Percentiles rank a stretch among this genome's conserved stretches.
Conservation (phyloP, 2,329 filamentous ascomycete genomes). For the Colletotrichum somersetense region DNA sequence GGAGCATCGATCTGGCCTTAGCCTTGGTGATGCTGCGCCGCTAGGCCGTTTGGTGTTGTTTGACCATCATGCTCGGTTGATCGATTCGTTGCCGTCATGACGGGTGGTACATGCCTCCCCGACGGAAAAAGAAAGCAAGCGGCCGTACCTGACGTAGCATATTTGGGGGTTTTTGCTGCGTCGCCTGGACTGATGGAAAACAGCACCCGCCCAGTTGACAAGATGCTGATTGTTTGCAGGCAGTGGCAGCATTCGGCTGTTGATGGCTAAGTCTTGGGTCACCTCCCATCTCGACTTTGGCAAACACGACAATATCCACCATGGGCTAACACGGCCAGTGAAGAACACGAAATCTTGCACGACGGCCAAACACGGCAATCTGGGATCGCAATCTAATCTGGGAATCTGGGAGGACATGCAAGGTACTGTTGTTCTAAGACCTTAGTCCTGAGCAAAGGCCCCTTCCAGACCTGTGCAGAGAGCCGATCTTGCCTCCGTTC, state of each 20-base stretch:
- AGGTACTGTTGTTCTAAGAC: background rate
- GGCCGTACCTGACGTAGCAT: background rate
- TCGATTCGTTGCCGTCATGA: constrained; percentile 11
- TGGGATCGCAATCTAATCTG: constrained; percentile 30
- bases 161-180: background rate
- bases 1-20: background rate
- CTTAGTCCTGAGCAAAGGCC: constrained; percentile 9
- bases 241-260: background rate
- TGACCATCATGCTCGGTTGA: background rate
- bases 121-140: constrained; percentile 19
- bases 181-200: background rate
- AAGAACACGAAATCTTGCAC: background rate
- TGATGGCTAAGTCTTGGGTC: background rate
- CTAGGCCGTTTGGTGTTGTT: background rate
- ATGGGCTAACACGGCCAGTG: background rate
- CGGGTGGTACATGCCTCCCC: background rate
- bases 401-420: constrained; percentile 23
- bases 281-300: background rate
- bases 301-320: background rate
- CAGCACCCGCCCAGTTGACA: background rate
- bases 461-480: background rate
- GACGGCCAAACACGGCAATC: background rate
- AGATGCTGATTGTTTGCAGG: background rate
- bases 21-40: background rate
- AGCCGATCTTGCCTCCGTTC: background rate